phyloP scores from a whole-genome alignment of 176 grass and related monocot species.

The Hyparrhenia diplandra region DNA sequence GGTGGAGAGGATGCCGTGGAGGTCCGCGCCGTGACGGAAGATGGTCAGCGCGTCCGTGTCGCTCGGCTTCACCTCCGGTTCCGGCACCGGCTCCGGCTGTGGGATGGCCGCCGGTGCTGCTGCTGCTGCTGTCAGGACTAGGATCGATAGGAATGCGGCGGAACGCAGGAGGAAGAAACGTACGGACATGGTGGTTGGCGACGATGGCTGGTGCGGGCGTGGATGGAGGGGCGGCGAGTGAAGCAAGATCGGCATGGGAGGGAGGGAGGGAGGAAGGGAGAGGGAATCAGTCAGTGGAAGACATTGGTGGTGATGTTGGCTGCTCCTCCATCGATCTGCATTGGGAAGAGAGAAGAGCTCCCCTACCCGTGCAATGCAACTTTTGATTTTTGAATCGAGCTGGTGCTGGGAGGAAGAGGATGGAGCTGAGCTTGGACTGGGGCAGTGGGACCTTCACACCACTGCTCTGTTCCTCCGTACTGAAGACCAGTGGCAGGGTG shows the following conservation, averaged over 20 bases:
- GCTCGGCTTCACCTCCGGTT: slow-evolving; percentile 54
- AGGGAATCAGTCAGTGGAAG: background rate
- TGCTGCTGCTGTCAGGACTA: background rate
- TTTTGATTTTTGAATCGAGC: slow-evolving; percentile 10
- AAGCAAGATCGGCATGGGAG: background rate
- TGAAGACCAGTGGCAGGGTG: background rate
- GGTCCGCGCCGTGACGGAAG: slow-evolving; percentile 55
- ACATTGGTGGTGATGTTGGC: slow-evolving; percentile 17
- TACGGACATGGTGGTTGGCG: slow-evolving; percentile 8
- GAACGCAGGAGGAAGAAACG: background rate
- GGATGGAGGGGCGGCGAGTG: background rate
- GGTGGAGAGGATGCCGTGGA: slow-evolving; percentile 54
- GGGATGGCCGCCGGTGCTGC: background rate
- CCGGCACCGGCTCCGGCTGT: background rate
- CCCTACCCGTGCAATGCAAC: background rate
- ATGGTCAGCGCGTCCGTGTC: slow-evolving; percentile 69
- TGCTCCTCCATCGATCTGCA: slow-evolving; percentile 35
- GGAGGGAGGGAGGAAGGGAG: background rate
- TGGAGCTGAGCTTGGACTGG: too few relatives aligned
- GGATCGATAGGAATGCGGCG: slow-evolving; percentile 14
- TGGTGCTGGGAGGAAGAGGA: background rate
- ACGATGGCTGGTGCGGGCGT: background rate
- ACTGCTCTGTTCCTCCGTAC: background rate
- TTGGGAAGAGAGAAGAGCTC: background rate
- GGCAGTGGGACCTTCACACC: background rate